Evolutionary conservation across 169 alveolate species (phyloP).

Genomic region (Theileria equi): DNA sequence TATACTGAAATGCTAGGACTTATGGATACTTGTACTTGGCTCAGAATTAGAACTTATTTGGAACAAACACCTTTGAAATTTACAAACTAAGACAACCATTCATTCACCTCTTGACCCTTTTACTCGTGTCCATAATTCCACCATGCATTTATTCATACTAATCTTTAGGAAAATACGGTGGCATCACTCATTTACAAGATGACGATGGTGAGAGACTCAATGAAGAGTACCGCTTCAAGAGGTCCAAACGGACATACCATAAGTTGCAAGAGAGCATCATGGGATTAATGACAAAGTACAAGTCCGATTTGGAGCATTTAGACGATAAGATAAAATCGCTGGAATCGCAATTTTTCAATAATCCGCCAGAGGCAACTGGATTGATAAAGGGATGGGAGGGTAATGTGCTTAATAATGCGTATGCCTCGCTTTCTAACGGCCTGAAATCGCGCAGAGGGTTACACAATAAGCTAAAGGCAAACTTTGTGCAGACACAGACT

Average conservation of each 20-base stretch:
- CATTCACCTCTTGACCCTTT: too few species aligned
- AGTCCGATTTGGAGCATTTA: slow-evolving; percentile 32
- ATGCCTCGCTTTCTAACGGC: slow-evolving; percentile 9
- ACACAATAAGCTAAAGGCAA: slow-evolving; percentile 44
- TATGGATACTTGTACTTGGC: too few species aligned
- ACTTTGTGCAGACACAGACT: slow-evolving; percentile 26
- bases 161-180: too few species aligned
- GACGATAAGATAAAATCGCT: slow-evolving; percentile 59
- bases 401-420: slow-evolving; percentile 16
- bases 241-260: slow-evolving; percentile 25
- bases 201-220: slow-evolving; percentile 16
- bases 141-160: too few species aligned
- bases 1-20: too few species aligned
- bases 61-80: too few species aligned
- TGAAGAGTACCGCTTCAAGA: slow-evolving; percentile 36
- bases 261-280: slow-evolving; percentile 55
- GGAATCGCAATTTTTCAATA: slow-evolving; percentile 57
- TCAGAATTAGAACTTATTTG: too few species aligned
- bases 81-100: too few species aligned
- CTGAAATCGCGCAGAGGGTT: slow-evolving; percentile 35
- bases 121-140: too few species aligned
- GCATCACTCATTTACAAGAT: too few species aligned
- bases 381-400: slow-evolving; percentile 64
- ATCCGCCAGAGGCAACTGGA: slow-evolving; percentile 63
- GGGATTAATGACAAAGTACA: slow-evolving; percentile 27